phyloP scores from a whole-genome alignment of 192 early-diverging fungal species.

The Coemansia sp. region DNA sequence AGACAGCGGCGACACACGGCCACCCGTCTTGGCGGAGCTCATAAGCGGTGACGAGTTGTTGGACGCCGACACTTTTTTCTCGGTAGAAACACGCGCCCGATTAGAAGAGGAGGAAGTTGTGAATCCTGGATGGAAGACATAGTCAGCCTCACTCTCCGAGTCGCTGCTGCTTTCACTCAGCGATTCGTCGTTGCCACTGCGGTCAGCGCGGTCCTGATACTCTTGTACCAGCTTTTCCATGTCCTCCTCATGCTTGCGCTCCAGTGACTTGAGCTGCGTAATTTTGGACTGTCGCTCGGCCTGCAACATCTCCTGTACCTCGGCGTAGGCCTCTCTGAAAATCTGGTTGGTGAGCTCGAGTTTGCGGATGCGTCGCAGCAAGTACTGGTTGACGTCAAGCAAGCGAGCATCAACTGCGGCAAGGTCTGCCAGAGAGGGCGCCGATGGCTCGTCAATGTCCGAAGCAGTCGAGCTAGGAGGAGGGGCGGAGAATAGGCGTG shows the following conservation, averaged over 20 bases:
- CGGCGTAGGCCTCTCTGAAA: conserved; percentile 47
- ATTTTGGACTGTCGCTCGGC: conserved; percentile 48
- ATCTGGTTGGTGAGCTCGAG: conserved; percentile 58
- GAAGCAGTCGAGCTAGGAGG: conserved; percentile 2
- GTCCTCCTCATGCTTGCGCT: conserved; percentile 49
- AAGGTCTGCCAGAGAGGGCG: conserved; percentile 11
- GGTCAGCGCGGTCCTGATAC: conserved; percentile 26
- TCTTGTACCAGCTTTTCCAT: conserved; percentile 31
- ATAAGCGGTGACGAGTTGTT: conserved; percentile 26
- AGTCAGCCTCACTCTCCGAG: conserved; percentile 24
- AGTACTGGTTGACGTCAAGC: conserved; percentile 30
- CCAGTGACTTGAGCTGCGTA: conserved; percentile 30
- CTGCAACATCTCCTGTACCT: conserved; percentile 51
- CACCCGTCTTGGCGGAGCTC: background rate
- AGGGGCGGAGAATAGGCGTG: background rate
- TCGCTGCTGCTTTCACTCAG: conserved; percentile 16
- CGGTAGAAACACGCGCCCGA: background rate
- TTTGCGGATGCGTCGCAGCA: conserved; percentile 53
- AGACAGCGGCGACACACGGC: conserved; percentile 6
- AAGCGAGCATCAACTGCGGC: conserved; percentile 11
- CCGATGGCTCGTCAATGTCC: conserved; percentile 11
- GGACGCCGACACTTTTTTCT: conserved; percentile 9
- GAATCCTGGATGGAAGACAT: conserved; percentile 26
- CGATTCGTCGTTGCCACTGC: conserved; percentile 15
- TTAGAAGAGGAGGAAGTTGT: conserved; percentile 2